Base-by-base conservation (phyloP, 2,329 filamentous ascomycete species). In the Macrophomina phaseolina region DNA sequence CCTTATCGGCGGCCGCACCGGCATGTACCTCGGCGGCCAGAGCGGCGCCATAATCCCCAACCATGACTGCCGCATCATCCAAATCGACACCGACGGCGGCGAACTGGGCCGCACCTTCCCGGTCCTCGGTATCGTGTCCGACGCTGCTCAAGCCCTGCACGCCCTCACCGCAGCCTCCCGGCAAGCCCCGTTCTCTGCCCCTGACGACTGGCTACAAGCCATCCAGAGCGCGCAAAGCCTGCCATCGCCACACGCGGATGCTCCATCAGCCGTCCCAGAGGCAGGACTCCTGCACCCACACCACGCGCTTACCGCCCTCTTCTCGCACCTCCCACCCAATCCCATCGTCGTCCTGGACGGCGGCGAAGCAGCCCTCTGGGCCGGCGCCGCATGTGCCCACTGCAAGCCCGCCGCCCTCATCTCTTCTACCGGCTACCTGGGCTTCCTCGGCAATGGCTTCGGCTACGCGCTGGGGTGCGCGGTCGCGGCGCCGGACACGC, bases 381-480 rank as follows among this genome's bases (percentile, higher is more conserved):
- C 76, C 2, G 71, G 74, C 2, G 7, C 52, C 12, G 40, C 30
- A 2, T 28, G 38, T 3, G 30, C 30, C 1, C 6, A 6, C 2
- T 67, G 69, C 18, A 66, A 70, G 64, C 69, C 72, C 2, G 69
- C 72, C 16, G 70, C 73, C 5, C 69, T 70, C 2, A 71, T 80
- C 8, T 72, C 72, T 9, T 61, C 72, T 5, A 76, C 75, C 0
- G 76, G 78, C 60, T 79, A 82, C 58, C 74, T 83, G 1, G 81
- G 82, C 2, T 82, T 83, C 71, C 73, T 83, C 1, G 81, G 81
- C 1, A 83, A 80, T 66, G 81, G 81, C 4, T 83, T 79, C 73
- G 81, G 81, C 4, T 83, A 83, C 68, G 71, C 75, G 1, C 71
- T 83, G 2, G 81, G 82, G 0, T 79, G 78, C 9, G 80, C 80